Evolutionary conservation across 2,329 filamentous ascomycete genomes (phyloP), one percentile per base, ranked within the genome.

Genomic region (Cephalotrichum gorgonifer): DNA sequence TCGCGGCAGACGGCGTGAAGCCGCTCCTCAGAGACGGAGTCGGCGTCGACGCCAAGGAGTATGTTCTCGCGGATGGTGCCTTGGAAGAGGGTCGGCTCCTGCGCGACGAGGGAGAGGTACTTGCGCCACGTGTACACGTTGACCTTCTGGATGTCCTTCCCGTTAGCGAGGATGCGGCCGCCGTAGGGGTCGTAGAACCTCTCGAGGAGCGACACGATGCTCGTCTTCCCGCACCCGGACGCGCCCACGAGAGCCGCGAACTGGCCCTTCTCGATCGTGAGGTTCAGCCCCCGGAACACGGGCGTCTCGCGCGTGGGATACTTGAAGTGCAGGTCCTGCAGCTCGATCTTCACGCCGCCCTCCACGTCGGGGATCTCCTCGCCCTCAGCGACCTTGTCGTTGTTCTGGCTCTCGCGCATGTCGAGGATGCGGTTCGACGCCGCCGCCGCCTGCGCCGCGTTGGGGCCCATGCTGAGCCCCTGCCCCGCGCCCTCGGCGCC

Each of bases 71-170:
- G 54, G 8, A 62, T 51, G 1, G 66, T 65, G 8, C 69, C 69
- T 60, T 82, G 79, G 58, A 86, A 88, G 0, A 90, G 71, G 0
- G 81, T 82, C 8, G 86, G 75, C 60, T 90, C 85, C 62, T 90
- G 86, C 3, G 83, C 79, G 1, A 90, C 86, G 0, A 90, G 73
- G 2, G 83, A 83, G 12, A 89, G 70, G 31, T 78, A 66, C 50
- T 73, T 71, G 38, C 86, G 77, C 60, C 88, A 88, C 17, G 73
- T 65, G 52, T 72, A 72, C 0, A 84, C 71, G 49, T 83, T 76
- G 47, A 88, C 60, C 1, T 70, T 60, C 1, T 68, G 62, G 41
- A 89, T 78, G 55, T 83, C 73, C 46, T 70, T 68, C 5, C 73
- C 78, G 59, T 86, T 81, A 59, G 80, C 76, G 1, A 81, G 67